Evolutionary conservation across 1,284 basidiomycete genomes (phyloP), one percentile per base, ranked within the genome.

Genomic region (Ceratobasidium theobromae): DNA sequence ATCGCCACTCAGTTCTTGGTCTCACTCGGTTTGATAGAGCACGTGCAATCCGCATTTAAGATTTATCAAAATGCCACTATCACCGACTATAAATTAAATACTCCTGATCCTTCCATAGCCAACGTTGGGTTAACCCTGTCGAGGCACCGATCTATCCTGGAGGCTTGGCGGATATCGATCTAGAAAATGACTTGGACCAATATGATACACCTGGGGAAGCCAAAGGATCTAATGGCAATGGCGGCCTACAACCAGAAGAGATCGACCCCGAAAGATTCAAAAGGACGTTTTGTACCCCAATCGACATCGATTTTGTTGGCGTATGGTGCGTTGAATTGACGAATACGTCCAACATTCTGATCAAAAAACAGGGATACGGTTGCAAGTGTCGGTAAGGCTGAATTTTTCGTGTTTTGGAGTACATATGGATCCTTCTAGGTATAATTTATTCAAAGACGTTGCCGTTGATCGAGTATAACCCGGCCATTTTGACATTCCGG

Each of bases 361-460:
- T n/a, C n/a, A n/a, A n/a, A n/a, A n/a, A n/a, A n/a, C 46, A 68
- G 67, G 67, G 67, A 68, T 25, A 68, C 67, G 5, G 67, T 68
- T 16, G 62, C 64, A 6, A 58, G 54, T 28, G 64, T 66, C 23
- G 67, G 67, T 45, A 32, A 48, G 46, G 14, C 8, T 6, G n/a
- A n/a, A n/a, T n/a, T n/a, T n/a, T n/a, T n/a, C n/a, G n/a, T n/a
- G n/a, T n/a, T n/a, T n/a, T n/a, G n/a, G n/a, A n/a, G n/a, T n/a
- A n/a, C n/a, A n/a, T n/a, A n/a, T n/a, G n/a, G 14, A 30, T 14
- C 5, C 23, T 62, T 8, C 30, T 40, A 55, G 27, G 53, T 0
- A 27, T 48, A 5, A 35, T 67, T 9, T 40, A 40, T 11, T 28
- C 48, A 4, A 49, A 65, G 23, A 55, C 66, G 9, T 43, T 69